These are phyloP conservation scores for Chrysanthemum makinoi DNA, from an alignment of 129 eudicot genomes.

Conservation along the genomic window DNA sequence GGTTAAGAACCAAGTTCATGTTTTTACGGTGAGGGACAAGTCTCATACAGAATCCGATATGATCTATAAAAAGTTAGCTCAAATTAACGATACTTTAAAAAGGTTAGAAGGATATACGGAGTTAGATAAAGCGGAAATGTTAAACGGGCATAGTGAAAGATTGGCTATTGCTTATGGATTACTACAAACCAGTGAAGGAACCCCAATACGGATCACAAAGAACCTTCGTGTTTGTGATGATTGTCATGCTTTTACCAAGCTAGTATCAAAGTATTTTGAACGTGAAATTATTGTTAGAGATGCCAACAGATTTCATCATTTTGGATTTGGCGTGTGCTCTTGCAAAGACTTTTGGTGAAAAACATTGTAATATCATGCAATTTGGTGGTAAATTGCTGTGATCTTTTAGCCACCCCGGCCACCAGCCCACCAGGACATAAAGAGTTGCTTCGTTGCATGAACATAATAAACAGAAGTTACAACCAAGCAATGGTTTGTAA, in stretches of 20 bases:
- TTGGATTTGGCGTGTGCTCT: constrained; percentile 71
- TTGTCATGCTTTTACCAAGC: constrained; percentile 75
- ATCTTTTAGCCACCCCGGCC: background rate
- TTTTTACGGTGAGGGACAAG: constrained; percentile 58
- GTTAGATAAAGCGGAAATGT: constrained; percentile 57
- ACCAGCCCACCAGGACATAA: background rate
- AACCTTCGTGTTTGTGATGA: constrained; percentile 83
- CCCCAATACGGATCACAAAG: constrained; percentile 67
- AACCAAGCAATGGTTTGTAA: background rate
- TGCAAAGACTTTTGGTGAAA: constrained; percentile 57
- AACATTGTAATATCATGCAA: background rate
- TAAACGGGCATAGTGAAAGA: constrained; percentile 75
- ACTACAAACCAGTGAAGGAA: constrained; percentile 41
- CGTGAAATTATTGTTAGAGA: constrained; percentile 76
- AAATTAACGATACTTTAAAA: constrained; percentile 49
- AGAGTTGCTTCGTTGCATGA: background rate
- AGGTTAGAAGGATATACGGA: constrained; percentile 60
- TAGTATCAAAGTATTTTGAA: constrained; percentile 49
- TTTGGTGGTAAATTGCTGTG: background rate
- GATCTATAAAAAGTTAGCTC: constrained; percentile 49
- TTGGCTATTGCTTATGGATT: constrained; percentile 77
- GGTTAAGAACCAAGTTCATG: constrained; percentile 57
- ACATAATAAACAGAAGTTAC: constrained; percentile 4
- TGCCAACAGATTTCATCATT: constrained; percentile 88
- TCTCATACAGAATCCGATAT: constrained; percentile 62